phyloP scores from a whole-genome alignment of 805 yeast genomes.

The Schizosaccharomyces japonicus region DNA sequence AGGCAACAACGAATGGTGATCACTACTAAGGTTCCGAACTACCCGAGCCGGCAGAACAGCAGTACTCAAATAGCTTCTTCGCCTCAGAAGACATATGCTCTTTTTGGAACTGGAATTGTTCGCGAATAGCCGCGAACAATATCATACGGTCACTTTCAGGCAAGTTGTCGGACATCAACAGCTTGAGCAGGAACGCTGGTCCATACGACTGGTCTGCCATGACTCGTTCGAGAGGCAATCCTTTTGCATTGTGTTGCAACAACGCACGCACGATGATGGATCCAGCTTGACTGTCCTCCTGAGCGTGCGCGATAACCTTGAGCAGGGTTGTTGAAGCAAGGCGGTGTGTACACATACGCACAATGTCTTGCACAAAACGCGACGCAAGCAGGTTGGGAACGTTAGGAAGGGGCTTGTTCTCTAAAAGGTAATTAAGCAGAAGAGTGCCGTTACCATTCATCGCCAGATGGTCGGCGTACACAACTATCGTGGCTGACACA shows the following conservation, averaged over 20 bases:
- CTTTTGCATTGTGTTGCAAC: not conserved
- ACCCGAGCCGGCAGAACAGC: too few species aligned
- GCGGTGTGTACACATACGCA: not conserved
- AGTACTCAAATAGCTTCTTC: not conserved
- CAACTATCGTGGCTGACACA: conserved; percentile 53
- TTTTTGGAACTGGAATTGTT: not conserved
- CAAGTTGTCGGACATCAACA: not conserved
- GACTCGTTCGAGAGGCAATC: not conserved
- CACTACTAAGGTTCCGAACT: too few species aligned
- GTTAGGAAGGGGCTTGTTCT: conserved; percentile 40
- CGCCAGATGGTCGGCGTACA: conserved; percentile 56
- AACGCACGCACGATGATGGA: not conserved
- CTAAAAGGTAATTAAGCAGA: conserved; percentile 80
- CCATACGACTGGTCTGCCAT: not conserved
- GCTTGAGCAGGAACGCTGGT: not conserved
- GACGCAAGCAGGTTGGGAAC: not conserved
- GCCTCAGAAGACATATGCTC: not conserved
- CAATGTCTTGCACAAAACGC: not conserved
- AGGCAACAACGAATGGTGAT: too few species aligned
- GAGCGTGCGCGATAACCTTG: not conserved
- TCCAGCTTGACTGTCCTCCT: not conserved
- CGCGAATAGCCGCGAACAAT: not conserved
- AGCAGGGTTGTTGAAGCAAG: not conserved
- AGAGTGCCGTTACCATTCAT: conserved; percentile 72
- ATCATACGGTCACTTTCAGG: not conserved